Conservation (phyloP, 768 basidiomycete genomes). For the Kwoniella shandongensis region DNA sequence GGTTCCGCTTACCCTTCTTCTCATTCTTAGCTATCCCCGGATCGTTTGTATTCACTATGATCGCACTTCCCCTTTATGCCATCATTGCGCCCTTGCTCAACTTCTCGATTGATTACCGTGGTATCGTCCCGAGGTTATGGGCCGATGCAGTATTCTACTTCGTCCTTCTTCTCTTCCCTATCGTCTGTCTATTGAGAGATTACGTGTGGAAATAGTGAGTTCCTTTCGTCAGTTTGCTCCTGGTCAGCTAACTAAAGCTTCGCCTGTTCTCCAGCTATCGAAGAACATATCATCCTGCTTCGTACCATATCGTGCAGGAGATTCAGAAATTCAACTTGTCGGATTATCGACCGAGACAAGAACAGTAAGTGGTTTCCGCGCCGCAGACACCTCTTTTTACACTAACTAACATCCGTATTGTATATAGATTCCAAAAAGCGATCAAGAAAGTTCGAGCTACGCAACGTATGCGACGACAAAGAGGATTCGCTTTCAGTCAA, state of each 20-base stretch:
- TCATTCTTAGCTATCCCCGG: slow-evolving; percentile 75
- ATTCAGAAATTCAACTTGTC: slow-evolving; percentile 99
- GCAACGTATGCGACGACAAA: slow-evolving; percentile 91
- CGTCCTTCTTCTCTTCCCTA: slow-evolving; percentile 75
- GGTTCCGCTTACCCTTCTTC: neutral
- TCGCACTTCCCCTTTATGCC: slow-evolving; percentile 87
- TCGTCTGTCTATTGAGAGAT: slow-evolving; percentile 81
- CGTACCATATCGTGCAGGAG: slow-evolving; percentile 99
- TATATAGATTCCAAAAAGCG: slow-evolving; percentile 90
- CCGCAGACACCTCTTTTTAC: neutral
- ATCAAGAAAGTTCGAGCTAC: slow-evolving; percentile 99
- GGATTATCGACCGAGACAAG: slow-evolving; percentile 93
- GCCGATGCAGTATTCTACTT: slow-evolving; percentile 86
- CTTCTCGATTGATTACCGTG: slow-evolving; percentile 86
- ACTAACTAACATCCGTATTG: slow-evolving; percentile 18
- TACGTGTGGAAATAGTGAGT: slow-evolving; percentile 97
- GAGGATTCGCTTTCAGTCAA: slow-evolving; percentile 97
- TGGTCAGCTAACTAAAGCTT: neutral
- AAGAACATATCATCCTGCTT: slow-evolving; percentile 80
- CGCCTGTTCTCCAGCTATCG: slow-evolving; percentile 65
- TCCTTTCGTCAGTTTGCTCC: neutral
- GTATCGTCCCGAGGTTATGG: slow-evolving; percentile 88
- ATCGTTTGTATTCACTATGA: slow-evolving; percentile 95
- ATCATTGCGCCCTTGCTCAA: slow-evolving; percentile 76
- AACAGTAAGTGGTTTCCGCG: slow-evolving; percentile 63